These are phyloP conservation scores for Cerrena zonata DNA, from an alignment of 1,284 basidiomycete species.

Conservation along the genomic window DNA sequence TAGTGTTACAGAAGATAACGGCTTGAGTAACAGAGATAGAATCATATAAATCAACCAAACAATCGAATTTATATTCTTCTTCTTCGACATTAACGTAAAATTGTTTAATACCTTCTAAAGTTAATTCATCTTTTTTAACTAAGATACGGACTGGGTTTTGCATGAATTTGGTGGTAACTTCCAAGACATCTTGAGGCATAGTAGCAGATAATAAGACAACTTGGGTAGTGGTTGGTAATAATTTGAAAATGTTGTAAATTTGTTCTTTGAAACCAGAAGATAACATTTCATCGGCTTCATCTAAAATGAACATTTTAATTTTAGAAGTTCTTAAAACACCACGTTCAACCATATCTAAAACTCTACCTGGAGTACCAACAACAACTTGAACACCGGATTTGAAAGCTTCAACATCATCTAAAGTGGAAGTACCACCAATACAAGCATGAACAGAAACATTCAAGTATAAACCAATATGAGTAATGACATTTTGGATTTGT, in stretches of 20 bases:
- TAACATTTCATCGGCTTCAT: constrained; percentile 92
- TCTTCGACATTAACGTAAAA: constrained; percentile 92
- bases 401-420: constrained; percentile 85
- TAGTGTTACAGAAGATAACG: constrained; percentile 90
- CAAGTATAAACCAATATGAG: constrained; percentile 89
- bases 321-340: constrained; percentile 74
- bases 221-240: constrained; percentile 79
- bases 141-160: constrained; percentile 85
- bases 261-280: constrained; percentile 91
- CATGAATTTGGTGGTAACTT: constrained; percentile 94
- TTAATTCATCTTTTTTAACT: constrained; percentile 87
- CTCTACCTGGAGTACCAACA: constrained; percentile 85
- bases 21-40: constrained; percentile 90
- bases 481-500: constrained; percentile 93
- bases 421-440: constrained; percentile 83
- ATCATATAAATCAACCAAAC: constrained; percentile 86
- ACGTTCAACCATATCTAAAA: constrained; percentile 88
- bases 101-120: constrained; percentile 89
- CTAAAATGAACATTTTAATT: constrained; percentile 89
- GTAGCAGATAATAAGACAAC: constrained; percentile 86
- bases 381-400: constrained; percentile 80
- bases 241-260: constrained; percentile 91
- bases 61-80: constrained; percentile 92
- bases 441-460: constrained; percentile 86
- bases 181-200: constrained; percentile 85